Conservation (phyloP, 768 basidiomycete species). For the Lactarius vividus region DNA sequence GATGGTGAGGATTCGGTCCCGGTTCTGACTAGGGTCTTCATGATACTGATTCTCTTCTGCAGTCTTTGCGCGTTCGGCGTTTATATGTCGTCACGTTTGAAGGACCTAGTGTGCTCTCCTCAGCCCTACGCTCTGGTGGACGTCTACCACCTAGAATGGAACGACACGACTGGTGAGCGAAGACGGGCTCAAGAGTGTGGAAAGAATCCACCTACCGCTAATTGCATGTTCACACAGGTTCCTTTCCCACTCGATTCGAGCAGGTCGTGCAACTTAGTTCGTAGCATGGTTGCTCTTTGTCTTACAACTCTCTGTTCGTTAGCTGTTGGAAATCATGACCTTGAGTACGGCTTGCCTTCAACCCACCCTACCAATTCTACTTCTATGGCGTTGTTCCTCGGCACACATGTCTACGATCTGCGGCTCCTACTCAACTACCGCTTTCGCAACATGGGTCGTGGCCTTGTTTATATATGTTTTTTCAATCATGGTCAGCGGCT, state of each 20-base stretch:
- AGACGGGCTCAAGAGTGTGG: no score
- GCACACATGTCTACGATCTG: slow-evolving; percentile 52
- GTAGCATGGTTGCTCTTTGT: background rate
- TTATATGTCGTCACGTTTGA: slow-evolving; percentile 82
- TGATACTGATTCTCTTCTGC: slow-evolving; percentile 21
- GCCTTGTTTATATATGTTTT: slow-evolving; percentile 57
- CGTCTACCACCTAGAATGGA: no score
- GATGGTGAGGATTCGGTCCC: slow-evolving; percentile 49
- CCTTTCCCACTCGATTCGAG: no score
- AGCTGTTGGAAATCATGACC: slow-evolving; percentile 78
- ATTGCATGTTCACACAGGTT: no score
- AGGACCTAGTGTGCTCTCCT: slow-evolving; percentile 88
- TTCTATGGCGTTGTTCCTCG: slow-evolving; percentile 84
- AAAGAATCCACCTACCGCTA: no score
- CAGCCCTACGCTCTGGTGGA: slow-evolving; percentile 86
- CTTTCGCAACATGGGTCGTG: slow-evolving; percentile 41
- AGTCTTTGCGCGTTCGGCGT: slow-evolving; percentile 80
- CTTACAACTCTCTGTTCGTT: background rate
- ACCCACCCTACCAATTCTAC: slow-evolving; percentile 57
- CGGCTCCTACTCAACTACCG: slow-evolving; percentile 42
- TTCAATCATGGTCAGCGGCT: slow-evolving; percentile 77
- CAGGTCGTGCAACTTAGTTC: slow-evolving; percentile 76
- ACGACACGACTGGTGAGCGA: no score
- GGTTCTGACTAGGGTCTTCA: background rate
- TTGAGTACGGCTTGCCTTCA: slow-evolving; percentile 59